Evolutionary conservation across 2,329 filamentous ascomycete genomes (phyloP).

Genomic region (Ustulina deusta): DNA sequence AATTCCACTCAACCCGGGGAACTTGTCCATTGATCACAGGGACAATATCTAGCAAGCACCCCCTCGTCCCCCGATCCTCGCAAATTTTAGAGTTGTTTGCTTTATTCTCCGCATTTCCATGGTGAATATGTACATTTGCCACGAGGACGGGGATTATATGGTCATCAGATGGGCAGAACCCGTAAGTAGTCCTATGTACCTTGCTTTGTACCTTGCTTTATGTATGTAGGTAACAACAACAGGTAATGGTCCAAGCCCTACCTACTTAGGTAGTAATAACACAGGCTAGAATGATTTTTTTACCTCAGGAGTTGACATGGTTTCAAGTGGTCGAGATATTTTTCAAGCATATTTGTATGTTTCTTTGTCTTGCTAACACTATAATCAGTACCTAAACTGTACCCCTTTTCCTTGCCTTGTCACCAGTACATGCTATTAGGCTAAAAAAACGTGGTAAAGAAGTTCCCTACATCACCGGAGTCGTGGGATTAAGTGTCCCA

Average conservation of each 20-base stretch:
- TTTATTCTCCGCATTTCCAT: background rate
- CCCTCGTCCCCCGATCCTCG: background rate
- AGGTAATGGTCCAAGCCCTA: background rate
- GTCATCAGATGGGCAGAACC: background rate
- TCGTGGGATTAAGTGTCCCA: too few species aligned
- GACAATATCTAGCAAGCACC: background rate
- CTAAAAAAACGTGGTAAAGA: background rate
- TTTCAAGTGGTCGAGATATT: background rate
- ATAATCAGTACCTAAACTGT: background rate
- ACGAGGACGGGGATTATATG: background rate
- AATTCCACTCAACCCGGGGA: background rate
- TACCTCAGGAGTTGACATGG: background rate
- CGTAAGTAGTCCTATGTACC: too few species aligned
- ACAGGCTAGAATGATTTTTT: background rate
- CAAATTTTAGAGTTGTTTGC: background rate
- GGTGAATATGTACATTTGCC: background rate
- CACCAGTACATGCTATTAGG: background rate
- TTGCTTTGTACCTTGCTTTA: too few species aligned
- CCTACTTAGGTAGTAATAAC: background rate
- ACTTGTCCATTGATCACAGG: background rate
- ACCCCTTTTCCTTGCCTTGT: background rate
- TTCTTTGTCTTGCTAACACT: background rate
- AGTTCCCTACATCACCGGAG: background rate
- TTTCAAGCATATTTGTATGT: background rate
- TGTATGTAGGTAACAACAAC: background rate